These are phyloP conservation scores for Magnolia kwangsiensis DNA, from an alignment of 164 flowering plant genomes.

Conservation along the genomic window DNA sequence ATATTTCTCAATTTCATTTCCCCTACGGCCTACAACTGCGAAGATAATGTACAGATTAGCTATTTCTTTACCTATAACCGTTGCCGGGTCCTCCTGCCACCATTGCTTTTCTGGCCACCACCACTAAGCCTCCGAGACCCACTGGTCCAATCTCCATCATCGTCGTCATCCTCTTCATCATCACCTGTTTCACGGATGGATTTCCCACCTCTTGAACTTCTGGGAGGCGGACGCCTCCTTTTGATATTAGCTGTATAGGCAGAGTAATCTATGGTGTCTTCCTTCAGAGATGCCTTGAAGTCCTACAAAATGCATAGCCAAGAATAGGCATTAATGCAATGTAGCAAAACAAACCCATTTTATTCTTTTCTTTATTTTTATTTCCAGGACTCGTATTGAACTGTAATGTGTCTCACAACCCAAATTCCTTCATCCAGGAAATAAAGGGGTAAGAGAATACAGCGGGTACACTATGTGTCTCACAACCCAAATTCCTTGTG, in stretches of 20 bases:
- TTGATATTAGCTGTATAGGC: slow-evolving; percentile 67
- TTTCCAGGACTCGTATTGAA: too few species aligned
- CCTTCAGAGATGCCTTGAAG: slow-evolving; percentile 74
- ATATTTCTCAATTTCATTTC: slow-evolving; percentile 1
- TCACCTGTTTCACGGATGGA: slow-evolving; percentile 27
- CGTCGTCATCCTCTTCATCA: slow-evolving; percentile 50
- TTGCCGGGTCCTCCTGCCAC: slow-evolving; percentile 38
- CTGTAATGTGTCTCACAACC: too few species aligned
- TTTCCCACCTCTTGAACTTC: slow-evolving; percentile 41
- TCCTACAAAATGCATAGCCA: slow-evolving; percentile 42
- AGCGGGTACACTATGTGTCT: not conserved
- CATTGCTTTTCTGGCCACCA: slow-evolving; percentile 39
- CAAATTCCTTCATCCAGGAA: too few species aligned
- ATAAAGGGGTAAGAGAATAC: too few species aligned
- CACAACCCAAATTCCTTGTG: too few species aligned
- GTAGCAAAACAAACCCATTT: too few species aligned
- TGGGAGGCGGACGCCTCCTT: slow-evolving; percentile 68
- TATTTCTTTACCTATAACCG: slow-evolving; percentile 21
- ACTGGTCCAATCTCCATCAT: slow-evolving; percentile 35
- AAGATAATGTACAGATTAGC: slow-evolving; percentile 15
- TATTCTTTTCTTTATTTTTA: too few species aligned
- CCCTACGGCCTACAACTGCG: slow-evolving; percentile 2
- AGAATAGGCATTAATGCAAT: not conserved
- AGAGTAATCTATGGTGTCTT: slow-evolving; percentile 84
- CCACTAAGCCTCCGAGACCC: slow-evolving; percentile 34